Conservation (phyloP, 441 rosid species). For the Bruguiera hainesii region DNA sequence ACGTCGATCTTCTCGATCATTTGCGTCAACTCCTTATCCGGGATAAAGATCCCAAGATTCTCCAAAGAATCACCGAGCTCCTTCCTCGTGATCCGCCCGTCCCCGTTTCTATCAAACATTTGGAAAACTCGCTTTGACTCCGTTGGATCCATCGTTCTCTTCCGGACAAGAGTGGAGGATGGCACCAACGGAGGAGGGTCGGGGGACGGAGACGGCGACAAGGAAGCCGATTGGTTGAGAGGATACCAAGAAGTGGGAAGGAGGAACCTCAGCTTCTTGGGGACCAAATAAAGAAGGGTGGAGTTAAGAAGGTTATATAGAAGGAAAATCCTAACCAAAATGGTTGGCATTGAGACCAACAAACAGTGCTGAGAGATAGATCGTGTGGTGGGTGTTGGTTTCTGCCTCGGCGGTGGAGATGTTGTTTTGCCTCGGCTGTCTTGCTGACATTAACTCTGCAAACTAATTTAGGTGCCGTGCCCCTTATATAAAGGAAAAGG, state of each 20-base stretch:
- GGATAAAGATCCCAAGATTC: conserved; percentile 68
- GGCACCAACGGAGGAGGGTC: neutral
- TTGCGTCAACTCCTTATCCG: conserved; percentile 51
- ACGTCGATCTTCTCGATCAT: conserved; percentile 69
- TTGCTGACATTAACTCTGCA: too few relatives aligned
- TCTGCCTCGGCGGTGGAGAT: neutral
- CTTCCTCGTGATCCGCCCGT: conserved; percentile 55
- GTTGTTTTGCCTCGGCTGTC: neutral
- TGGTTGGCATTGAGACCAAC: conserved; percentile 17
- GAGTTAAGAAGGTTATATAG: conserved; percentile 39
- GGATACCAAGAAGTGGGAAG: conserved; percentile 40
- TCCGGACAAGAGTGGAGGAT: neutral
- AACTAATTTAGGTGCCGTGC: neutral
- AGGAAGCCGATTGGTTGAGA: neutral
- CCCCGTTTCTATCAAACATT: conserved; percentile 74
- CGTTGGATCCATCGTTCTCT: conserved; percentile 42
- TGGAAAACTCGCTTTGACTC: conserved; percentile 64
- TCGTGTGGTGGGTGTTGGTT: neutral
- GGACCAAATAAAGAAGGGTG: conserved; percentile 34
- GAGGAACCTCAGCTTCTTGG: conserved; percentile 41
- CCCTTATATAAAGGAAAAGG: neutral
- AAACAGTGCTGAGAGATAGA: neutral
- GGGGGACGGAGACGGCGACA: neutral
- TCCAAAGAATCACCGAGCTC: conserved; percentile 60
- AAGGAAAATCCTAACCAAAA: conserved; percentile 38